These are phyloP conservation scores for Phytophthora pinifolia DNA, from an alignment of 352 stramenopile genomes.

Conservation along the genomic window DNA sequence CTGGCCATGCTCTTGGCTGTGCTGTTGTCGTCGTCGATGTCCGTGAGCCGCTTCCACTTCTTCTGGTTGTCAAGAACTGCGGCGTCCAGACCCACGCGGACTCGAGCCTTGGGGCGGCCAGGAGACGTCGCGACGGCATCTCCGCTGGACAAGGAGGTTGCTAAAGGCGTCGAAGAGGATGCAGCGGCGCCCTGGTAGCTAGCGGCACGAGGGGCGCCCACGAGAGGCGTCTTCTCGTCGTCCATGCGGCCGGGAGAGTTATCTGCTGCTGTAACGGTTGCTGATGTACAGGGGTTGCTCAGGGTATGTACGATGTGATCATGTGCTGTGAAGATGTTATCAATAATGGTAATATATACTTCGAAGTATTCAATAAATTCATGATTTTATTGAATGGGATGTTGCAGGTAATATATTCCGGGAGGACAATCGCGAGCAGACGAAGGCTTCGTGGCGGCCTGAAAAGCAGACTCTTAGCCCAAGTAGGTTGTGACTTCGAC, in stretches of 20 bases:
- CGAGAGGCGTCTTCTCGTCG: conserved; percentile 47
- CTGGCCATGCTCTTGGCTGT: conserved; percentile 85
- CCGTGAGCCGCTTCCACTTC: conserved; percentile 78
- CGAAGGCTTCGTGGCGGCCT: not conserved
- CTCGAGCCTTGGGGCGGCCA: conserved; percentile 27
- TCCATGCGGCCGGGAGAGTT: conserved; percentile 10
- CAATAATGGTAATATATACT: too few species aligned
- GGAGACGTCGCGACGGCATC: conserved; percentile 12
- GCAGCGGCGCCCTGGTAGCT: conserved; percentile 15
- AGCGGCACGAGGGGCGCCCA: conserved; percentile 7
- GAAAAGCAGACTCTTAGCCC: conserved; percentile 1
- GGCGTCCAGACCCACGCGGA: conserved; percentile 64
- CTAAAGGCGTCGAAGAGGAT: not conserved
- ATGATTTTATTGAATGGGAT: not conserved
- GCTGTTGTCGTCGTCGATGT: conserved; percentile 78
- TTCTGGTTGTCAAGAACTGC: conserved; percentile 76
- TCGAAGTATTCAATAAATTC: too few species aligned
- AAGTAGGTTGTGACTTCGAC: conserved; percentile 31
- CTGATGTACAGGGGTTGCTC: not conserved
- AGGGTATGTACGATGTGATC: too few species aligned
- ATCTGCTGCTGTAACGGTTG: not conserved
- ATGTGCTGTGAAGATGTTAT: too few species aligned
- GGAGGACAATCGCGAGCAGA: conserved; percentile 1
- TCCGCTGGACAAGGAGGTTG: conserved; percentile 1
- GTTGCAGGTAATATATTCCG: not conserved